A percentile compares a stretch with the other conserved stretches of the same genome.
These are phyloP conservation scores for Fusarium tuaranense DNA, from an alignment of 2,329 filamentous ascomycete species.

Conservation along the genomic window DNA sequence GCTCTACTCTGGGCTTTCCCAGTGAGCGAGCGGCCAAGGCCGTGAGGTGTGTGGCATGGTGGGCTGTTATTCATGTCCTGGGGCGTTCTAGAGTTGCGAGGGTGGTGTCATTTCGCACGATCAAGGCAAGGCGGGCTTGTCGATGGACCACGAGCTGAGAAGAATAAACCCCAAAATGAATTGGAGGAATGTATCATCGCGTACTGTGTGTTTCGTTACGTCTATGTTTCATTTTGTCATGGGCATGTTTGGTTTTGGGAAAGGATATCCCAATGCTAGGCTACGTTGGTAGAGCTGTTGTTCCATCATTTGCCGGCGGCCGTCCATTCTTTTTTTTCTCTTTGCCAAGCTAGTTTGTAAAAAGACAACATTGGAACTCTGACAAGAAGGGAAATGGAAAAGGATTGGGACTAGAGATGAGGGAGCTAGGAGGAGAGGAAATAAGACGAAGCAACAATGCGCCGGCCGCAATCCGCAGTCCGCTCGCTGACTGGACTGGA, in stretches of 20 bases:
- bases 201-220: constrained; percentile 8
- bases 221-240: not conserved
- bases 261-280: constrained; percentile 2
- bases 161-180: too few relatives aligned
- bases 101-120: constrained; percentile 38
- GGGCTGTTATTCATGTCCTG: constrained; percentile 33
- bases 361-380: not conserved
- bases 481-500: not conserved
- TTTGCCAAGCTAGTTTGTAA: not conserved
- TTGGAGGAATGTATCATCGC: not conserved
- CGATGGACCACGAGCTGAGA: not conserved
- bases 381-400: not conserved
- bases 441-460: not conserved
- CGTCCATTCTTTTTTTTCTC: not conserved
- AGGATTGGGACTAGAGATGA: not conserved
- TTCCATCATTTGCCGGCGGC: not conserved
- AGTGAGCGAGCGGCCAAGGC: constrained; percentile 2
- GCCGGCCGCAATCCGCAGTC: constrained; percentile 18
- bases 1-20: not conserved
- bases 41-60: constrained; percentile 33
- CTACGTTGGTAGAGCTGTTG: not conserved
- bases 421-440: not conserved
- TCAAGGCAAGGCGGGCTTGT: constrained; percentile 1
- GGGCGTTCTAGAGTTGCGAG: constrained; percentile 36
- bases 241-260: not conserved